Conservation (phyloP, 345 rosid species). For the Conringia planisiliqua region DNA sequence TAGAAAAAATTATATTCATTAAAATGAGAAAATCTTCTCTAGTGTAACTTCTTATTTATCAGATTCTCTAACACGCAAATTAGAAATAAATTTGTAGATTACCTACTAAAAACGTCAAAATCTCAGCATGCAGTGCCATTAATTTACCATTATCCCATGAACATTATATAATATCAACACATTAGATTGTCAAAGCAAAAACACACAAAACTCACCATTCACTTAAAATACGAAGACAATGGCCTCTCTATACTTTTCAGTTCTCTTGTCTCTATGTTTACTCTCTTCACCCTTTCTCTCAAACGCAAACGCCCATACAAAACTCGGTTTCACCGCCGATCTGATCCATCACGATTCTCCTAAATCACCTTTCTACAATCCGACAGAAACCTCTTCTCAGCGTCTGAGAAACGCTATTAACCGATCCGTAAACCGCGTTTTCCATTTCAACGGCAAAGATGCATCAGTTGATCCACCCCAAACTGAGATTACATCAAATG, state of each 20-base stretch:
- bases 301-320: slow-evolving; percentile 18
- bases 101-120: background rate
- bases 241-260: slow-evolving; percentile 10
- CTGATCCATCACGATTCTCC: slow-evolving; percentile 40
- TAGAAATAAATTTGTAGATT: background rate
- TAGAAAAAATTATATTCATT: background rate
- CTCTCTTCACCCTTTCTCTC: slow-evolving; percentile 15
- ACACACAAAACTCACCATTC: background rate
- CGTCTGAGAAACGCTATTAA: slow-evolving; percentile 25
- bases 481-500: background rate
- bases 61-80: background rate
- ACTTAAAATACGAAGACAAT: background rate
- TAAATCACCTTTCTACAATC: slow-evolving; percentile 37
- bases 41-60: background rate
- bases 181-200: background rate
- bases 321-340: slow-evolving; percentile 32
- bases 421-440: slow-evolving; percentile 28
- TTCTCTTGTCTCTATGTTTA: slow-evolving; percentile 8
- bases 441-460: slow-evolving; percentile 3
- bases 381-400: slow-evolving; percentile 10
- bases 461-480: slow-evolving; percentile 3
- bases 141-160: background rate
- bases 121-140: background rate
- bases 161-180: slow-evolving; percentile 7
- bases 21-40: background rate